These are phyloP conservation scores for Penicillium egyptiacum DNA, from an alignment of 495 filamentous ascomycete genomes.

Conservation along the genomic window DNA sequence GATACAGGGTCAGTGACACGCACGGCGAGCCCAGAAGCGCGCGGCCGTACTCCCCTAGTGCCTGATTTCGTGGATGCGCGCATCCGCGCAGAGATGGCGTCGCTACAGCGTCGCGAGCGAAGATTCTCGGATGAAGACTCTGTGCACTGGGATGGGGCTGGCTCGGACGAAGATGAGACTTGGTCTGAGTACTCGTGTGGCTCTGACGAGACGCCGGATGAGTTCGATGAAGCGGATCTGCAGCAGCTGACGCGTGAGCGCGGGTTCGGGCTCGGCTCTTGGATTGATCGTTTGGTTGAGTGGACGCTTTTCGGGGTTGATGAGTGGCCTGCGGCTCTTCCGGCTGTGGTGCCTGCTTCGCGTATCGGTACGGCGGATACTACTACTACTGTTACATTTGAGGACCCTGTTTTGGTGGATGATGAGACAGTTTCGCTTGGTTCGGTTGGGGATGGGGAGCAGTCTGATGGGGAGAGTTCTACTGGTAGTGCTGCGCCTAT, in stretches of 20 bases:
- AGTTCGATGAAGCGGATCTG: conserved; percentile 47
- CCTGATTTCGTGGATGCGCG: conserved; percentile 49
- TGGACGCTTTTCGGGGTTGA: conserved; percentile 78
- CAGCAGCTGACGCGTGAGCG: conserved; percentile 51
- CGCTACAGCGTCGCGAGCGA: conserved; percentile 27
- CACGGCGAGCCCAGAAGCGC: conserved; percentile 16
- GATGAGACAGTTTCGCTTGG: conserved; percentile 17
- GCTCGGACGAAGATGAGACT: conserved; percentile 2
- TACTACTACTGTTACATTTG: conserved; percentile 42
- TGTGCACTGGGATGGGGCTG: conserved; percentile 11
- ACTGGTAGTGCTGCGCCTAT: conserved; percentile 28
- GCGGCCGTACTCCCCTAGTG: conserved; percentile 20
- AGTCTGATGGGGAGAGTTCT: conserved; percentile 13
- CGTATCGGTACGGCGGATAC: conserved; percentile 52
- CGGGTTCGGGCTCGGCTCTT: conserved; percentile 69
- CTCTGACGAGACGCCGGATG: conserved; percentile 28
- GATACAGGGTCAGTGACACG: conserved; percentile 6
- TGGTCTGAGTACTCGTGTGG: conserved; percentile 27
- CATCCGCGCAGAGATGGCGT: conserved; percentile 46
- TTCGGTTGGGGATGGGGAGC: not conserved
- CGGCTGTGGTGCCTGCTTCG: conserved; percentile 5
- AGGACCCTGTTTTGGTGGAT: conserved; percentile 15
- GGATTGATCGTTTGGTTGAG: conserved; percentile 71
- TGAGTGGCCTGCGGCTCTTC: conserved; percentile 41
- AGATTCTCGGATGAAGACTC: conserved; percentile 16